Base-by-base conservation (phyloP, 2,329 filamentous ascomycete genomes). In the Decorospora gaudefroyi region DNA sequence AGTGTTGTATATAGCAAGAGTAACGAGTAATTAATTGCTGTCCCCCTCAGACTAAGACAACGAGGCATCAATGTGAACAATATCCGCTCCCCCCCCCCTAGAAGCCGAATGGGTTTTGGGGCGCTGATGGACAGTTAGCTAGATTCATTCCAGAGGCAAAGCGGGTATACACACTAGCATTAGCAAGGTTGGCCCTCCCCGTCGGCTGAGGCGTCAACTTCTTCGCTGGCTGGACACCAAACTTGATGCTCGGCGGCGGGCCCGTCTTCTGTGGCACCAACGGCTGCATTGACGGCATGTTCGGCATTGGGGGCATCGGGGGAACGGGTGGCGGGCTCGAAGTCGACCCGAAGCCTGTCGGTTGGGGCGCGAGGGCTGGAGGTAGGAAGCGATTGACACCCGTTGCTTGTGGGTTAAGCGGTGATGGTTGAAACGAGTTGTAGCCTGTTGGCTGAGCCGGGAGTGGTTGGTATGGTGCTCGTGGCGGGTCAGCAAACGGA, bases 131-230 rank as follows among this genome's bases (percentile, higher is more conserved):
- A 10, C 4, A 4, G 37, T 58, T 51, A 52, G 48, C 37, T 22
- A 35, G n/a, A 12, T 10, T 13, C 3, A 11, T 34, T 4, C 19
- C n/a, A 21, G 28, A 11, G 9, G 3, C n/a, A 6, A 28, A 13
- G 10, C 4, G 46, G 15, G 13, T 4, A n/a, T 10, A 91, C 92
- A 87, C 85, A 97, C 92, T 99, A 65, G 93, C 93, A 83, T 95
- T 88, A 38, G 88, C 80, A 57, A 99, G 79, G 70, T 97, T 96
- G 43, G 93, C 93, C 76, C 88, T 84, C 53, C 93, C 93, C 5
- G 93, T 99, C 18, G 90, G 81, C 74, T 97, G 93, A 19, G 91
- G 84, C 49, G 82, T 79, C 60, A 97, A 74, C 70, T 88, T 93
- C 72, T 90, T 90, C 19, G 83, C 76, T 18, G 78, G 76, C 44